Evolutionary conservation across 345 rosid species (phyloP).

Genomic region (Citrus sinensis): DNA sequence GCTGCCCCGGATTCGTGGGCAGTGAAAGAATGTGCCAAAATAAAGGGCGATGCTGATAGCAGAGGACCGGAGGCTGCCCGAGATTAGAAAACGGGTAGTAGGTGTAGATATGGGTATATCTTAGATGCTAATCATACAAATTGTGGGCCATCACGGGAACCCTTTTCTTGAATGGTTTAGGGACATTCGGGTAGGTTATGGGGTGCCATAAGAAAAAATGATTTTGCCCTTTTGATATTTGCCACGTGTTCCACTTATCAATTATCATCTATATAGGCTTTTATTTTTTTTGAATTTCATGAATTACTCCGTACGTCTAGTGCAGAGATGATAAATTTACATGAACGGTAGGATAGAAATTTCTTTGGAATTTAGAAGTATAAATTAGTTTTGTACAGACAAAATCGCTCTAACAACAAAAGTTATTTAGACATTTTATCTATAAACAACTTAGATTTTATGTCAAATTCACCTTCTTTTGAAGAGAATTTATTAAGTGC

Average conservation of each 20-base stretch:
- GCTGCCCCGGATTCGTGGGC: slow-evolving; percentile 39
- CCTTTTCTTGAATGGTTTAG: neutral
- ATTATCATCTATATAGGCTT: neutral
- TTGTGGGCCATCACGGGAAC: neutral
- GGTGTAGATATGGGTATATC: slow-evolving; percentile 5
- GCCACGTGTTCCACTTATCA: neutral
- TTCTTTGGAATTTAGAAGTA: no score
- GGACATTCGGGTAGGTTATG: neutral
- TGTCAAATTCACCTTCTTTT: neutral
- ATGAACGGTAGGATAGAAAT: no score
- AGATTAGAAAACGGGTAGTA: slow-evolving; percentile 1
- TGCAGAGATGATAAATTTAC: no score
- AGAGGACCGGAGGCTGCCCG: slow-evolving; percentile 13
- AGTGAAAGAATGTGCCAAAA: slow-evolving; percentile 9
- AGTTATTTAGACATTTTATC: no score
- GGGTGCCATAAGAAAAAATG: no score
- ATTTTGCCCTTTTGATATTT: neutral
- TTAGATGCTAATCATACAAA: neutral
- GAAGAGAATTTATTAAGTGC: neutral
- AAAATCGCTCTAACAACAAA: no score
- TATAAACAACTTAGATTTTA: no score
- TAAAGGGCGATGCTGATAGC: neutral
- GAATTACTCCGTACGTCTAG: neutral
- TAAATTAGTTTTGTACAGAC: no score
- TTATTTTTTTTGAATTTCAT: no score